A percentile compares a stretch with the other conserved stretches of the same genome.
Evolutionary conservation across 2,329 filamentous ascomycete species (phyloP).

Genomic region (Pezicula radicicola): DNA sequence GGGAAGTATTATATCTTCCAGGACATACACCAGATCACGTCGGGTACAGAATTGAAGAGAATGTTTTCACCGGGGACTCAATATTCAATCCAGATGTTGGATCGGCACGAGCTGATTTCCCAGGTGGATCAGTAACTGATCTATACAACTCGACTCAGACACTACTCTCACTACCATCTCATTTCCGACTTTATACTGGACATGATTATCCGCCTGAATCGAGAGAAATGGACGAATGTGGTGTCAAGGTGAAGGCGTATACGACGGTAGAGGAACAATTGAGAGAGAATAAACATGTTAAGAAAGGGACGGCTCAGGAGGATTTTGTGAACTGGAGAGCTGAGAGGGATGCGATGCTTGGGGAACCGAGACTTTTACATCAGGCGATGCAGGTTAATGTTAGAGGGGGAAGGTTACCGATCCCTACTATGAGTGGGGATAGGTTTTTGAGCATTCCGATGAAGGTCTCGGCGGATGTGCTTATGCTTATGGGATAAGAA

Average conservation of each 20-base stretch:
- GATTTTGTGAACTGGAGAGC: conserved; percentile 42
- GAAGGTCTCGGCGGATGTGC: not conserved
- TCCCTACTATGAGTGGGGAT: not conserved
- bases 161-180: conserved; percentile 38
- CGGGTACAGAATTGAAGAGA: conserved; percentile 51
- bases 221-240: conserved; percentile 15
- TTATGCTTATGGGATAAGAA: not conserved
- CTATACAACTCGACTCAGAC: conserved; percentile 42
- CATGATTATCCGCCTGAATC: conserved; percentile 49
- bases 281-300: conserved; percentile 45
- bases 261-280: conserved; percentile 44
- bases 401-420: conserved; percentile 28
- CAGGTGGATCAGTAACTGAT: conserved; percentile 42
- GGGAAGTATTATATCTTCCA: conserved; percentile 49
- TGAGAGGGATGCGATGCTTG: conserved; percentile 40
- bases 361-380: conserved; percentile 45
- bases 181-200: conserved; percentile 49
- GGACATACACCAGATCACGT: conserved; percentile 61
- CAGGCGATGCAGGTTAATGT: conserved; percentile 52
- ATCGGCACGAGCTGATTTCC: conserved; percentile 52
- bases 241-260: conserved; percentile 32
- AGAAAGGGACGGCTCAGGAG: conserved; percentile 35
- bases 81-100: conserved; percentile 51
- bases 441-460: not conserved
- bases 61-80: conserved; percentile 50